phyloP scores from a whole-genome alignment of 2,329 filamentous ascomycete species.

The Fusarium humuli region DNA sequence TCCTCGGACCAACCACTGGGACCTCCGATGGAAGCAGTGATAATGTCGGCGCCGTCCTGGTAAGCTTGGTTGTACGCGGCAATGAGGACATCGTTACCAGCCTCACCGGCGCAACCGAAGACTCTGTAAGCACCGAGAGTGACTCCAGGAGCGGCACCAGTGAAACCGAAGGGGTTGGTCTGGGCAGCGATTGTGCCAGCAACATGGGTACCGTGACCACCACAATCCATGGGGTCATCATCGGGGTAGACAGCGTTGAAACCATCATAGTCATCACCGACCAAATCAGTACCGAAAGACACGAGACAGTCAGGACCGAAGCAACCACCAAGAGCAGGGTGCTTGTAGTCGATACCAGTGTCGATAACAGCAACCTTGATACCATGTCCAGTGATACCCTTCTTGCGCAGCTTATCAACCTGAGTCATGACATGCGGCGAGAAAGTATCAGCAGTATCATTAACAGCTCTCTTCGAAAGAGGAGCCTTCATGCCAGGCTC shows the following conservation, averaged over 20 bases:
- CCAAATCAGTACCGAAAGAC: slow-evolving; percentile 66
- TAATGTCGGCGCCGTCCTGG: slow-evolving; percentile 68
- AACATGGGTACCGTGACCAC: slow-evolving; percentile 71
- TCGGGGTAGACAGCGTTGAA: slow-evolving; percentile 56
- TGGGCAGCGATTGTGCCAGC: slow-evolving; percentile 72
- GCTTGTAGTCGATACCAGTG: slow-evolving; percentile 70
- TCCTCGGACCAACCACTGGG: slow-evolving; percentile 64
- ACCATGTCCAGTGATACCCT: slow-evolving; percentile 62
- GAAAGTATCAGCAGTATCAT: slow-evolving; percentile 52
- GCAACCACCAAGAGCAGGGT: slow-evolving; percentile 72
- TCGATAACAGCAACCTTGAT: slow-evolving; percentile 66
- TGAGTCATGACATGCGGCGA: slow-evolving; percentile 66
- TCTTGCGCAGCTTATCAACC: slow-evolving; percentile 63
- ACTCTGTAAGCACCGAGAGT: slow-evolving; percentile 68
- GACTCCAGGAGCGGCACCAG: slow-evolving; percentile 67
- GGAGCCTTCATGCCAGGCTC: slow-evolving; percentile 21
- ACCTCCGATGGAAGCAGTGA: slow-evolving; percentile 65
- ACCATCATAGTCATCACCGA: slow-evolving; percentile 64
- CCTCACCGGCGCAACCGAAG: slow-evolving; percentile 64
- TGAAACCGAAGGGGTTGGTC: slow-evolving; percentile 64
- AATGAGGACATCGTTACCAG: slow-evolving; percentile 67
- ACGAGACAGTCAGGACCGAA: slow-evolving; percentile 71
- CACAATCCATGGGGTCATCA: slow-evolving; percentile 65
- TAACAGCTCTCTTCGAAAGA: slow-evolving; percentile 25
- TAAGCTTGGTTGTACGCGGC: slow-evolving; percentile 70